Percentiles rank a stretch among this genome's conserved stretches.
These are phyloP conservation scores for Fraxinus dipetala DNA, from an alignment of 305 asterid genomes.

Conservation along the genomic window DNA sequence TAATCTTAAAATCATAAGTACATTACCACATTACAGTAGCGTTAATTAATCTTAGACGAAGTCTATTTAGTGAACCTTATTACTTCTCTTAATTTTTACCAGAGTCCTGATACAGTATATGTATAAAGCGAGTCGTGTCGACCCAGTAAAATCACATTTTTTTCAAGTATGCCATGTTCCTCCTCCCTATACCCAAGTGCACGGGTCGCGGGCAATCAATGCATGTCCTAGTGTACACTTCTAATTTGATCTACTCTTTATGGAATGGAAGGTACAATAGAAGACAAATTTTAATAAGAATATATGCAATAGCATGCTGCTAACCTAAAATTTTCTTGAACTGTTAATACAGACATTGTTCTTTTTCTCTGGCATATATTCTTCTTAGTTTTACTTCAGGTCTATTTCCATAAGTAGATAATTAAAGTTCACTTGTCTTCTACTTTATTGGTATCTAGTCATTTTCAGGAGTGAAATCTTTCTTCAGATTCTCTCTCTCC, in stretches of 20 bases:
- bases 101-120: not conserved
- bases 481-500: not conserved
- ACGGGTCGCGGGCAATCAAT: not conserved
- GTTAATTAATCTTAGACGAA: not conserved
- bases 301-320: not conserved
- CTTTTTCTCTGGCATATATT: not conserved
- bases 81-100: not conserved
- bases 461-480: slow-evolving; percentile 3
- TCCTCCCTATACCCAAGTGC: not conserved
- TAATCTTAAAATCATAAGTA: not conserved
- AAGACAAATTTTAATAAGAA: not conserved
- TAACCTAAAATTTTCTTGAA: not conserved
- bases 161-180: not conserved
- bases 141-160: not conserved
- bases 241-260: not conserved
- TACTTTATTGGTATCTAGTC: slow-evolving; percentile 19
- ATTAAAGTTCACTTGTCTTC: slow-evolving; percentile 9
- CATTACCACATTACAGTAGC: not conserved
- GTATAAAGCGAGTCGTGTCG: not conserved
- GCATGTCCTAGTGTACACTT: not conserved
- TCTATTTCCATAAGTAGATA: not conserved
- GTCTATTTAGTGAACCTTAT: not conserved
- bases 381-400: not conserved
- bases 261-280: not conserved
- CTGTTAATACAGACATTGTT: not conserved